Evolutionary conservation across 768 basidiomycete species (phyloP).

Genomic region (Russula sp.): DNA sequence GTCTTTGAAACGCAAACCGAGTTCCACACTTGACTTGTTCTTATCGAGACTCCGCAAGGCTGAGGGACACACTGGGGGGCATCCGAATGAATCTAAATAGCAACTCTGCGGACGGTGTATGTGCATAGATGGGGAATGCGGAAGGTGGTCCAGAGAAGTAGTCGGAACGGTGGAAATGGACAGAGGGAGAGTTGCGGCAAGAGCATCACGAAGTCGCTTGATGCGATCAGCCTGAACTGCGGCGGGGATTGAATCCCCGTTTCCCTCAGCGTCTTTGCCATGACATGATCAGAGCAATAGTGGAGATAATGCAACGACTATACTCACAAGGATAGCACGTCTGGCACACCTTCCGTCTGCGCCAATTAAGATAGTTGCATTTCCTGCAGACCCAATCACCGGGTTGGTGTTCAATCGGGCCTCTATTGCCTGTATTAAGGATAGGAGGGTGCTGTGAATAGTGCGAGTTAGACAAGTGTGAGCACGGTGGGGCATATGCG

Average conservation of each 20-base stretch:
- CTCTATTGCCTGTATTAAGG: constrained; percentile 82
- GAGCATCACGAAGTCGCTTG: constrained; percentile 67
- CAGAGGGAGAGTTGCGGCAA: constrained; percentile 29
- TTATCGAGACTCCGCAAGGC: background rate
- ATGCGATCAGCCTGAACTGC: constrained; percentile 84
- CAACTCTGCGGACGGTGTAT: constrained; percentile 1
- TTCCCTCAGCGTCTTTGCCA: constrained; percentile 70
- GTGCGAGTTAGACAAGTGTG: constrained; percentile 14
- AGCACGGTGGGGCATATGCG: constrained; percentile 22
- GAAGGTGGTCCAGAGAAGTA: background rate
- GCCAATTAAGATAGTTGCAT: constrained; percentile 86
- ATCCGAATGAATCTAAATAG: constrained; percentile 1
- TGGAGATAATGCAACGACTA: background rate
- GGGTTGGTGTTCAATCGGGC: constrained; percentile 77
- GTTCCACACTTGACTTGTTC: constrained; percentile 36
- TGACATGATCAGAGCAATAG: constrained; percentile 11
- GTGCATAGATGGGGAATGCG: background rate
- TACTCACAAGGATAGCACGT: constrained; percentile 76
- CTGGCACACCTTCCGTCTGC: constrained; percentile 83
- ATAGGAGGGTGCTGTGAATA: constrained; percentile 70
- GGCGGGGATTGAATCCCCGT: constrained; percentile 80
- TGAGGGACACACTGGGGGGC: background rate
- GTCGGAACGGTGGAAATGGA: constrained; percentile 3
- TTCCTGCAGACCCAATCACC: constrained; percentile 60
- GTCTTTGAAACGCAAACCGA: constrained; percentile 40